phyloP scores from a whole-genome alignment of 345 rosid species.

The Eutrema japonicum region DNA sequence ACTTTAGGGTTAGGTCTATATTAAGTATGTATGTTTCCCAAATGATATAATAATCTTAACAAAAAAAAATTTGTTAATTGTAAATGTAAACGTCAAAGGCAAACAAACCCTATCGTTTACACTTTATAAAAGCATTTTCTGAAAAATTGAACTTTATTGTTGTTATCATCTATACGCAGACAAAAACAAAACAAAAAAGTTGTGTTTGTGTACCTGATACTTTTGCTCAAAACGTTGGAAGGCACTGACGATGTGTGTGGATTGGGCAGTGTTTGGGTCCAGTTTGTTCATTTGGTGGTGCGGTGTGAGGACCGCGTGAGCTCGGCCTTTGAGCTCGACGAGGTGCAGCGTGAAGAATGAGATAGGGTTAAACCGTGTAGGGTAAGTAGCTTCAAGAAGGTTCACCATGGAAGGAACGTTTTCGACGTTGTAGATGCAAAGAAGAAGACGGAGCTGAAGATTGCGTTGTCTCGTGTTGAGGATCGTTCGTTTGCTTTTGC shows the following conservation, averaged over 20 bases:
- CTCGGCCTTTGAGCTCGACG: constrained; percentile 46
- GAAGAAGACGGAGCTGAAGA: constrained; percentile 54
- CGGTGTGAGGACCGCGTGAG: constrained; percentile 42
- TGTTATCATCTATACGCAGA: neutral
- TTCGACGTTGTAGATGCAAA: constrained; percentile 49
- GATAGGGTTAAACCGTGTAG: constrained; percentile 39
- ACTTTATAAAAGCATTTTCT: neutral
- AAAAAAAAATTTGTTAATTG: no score
- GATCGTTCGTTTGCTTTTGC: constrained; percentile 59
- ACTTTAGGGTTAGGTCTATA: no score
- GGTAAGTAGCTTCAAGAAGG: constrained; percentile 43
- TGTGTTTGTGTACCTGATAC: constrained; percentile 23
- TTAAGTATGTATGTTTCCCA: no score
- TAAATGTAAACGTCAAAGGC: neutral
- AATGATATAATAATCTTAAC: no score
- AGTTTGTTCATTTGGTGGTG: constrained; percentile 46
- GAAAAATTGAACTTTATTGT: neutral
- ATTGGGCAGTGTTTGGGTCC: constrained; percentile 40
- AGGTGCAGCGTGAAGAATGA: constrained; percentile 41
- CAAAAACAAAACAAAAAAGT: neutral
- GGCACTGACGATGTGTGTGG: constrained; percentile 45
- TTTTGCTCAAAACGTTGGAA: constrained; percentile 52
- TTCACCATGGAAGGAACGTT: constrained; percentile 45
- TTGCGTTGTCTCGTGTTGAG: constrained; percentile 43
- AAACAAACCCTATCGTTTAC: neutral